These are phyloP conservation scores for Medicago lupulina DNA, from an alignment of 306 rosid genomes.

Conservation along the genomic window DNA sequence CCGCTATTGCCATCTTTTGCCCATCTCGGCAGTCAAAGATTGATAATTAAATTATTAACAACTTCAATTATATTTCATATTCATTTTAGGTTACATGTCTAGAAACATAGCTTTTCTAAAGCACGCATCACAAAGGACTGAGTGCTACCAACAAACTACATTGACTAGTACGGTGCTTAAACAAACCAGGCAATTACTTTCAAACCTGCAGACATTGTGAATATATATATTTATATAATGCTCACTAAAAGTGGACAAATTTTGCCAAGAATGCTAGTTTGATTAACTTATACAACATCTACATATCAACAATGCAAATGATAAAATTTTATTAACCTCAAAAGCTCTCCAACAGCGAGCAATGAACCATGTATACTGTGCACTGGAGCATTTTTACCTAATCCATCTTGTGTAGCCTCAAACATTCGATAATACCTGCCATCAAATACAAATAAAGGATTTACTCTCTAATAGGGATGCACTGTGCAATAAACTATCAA, in stretches of 20 bases:
- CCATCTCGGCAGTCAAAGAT: constrained; percentile 1
- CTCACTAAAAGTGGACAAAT: neutral
- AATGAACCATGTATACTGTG: constrained; percentile 98
- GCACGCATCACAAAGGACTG: neutral
- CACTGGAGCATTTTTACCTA: constrained; percentile 92
- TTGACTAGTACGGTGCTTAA: constrained; percentile 10
- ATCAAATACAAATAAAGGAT: constrained; percentile 36
- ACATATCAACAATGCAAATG: constrained; percentile 34
- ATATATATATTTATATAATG: neutral
- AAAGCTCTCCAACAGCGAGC: constrained; percentile 99
- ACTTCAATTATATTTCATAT: constrained; percentile 10
- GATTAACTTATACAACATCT: constrained; percentile 23
- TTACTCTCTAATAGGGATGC: constrained; percentile 2
- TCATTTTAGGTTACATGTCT: neutral
- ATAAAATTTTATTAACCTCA: constrained; percentile 65
- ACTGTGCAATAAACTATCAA: constrained; percentile 16
- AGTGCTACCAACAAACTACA: neutral
- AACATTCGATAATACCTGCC: constrained; percentile 96
- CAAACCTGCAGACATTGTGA: constrained; percentile 16
- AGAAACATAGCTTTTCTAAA: constrained; percentile 26
- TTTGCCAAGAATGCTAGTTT: constrained; percentile 30
- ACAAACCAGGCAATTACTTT: constrained; percentile 30
- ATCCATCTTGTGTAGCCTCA: constrained; percentile 97
- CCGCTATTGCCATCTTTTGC: neutral
- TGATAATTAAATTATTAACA: neutral